Evolutionary conservation across 768 basidiomycete species (phyloP).

Genomic region (Lactarius pseudohatsudake): DNA sequence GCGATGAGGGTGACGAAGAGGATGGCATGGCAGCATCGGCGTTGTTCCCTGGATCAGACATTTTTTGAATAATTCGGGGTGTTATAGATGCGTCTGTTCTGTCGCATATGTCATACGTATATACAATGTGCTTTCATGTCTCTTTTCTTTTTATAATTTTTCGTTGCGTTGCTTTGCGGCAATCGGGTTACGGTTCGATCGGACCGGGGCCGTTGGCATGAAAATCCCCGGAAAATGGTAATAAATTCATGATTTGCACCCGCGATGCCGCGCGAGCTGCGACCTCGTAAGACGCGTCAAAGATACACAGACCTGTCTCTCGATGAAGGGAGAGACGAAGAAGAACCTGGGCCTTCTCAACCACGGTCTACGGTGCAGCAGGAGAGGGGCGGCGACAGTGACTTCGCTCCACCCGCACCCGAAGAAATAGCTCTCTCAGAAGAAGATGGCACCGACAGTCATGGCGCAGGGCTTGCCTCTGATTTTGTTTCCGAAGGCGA

Average conservation of each 20-base stretch:
- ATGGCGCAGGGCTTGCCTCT: background rate
- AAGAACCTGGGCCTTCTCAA: conserved; percentile 43
- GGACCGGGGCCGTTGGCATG: conserved; percentile 33
- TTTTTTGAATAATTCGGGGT: conserved; percentile 22
- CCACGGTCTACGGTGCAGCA: conserved; percentile 32
- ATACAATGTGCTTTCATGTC: conserved; percentile 12
- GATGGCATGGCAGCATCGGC: conserved; percentile 16
- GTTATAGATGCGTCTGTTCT: conserved; percentile 16
- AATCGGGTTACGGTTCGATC: conserved; percentile 34
- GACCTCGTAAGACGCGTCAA: conserved; percentile 52
- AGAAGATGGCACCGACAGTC: conserved; percentile 9
- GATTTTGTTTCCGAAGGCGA: conserved; percentile 21
- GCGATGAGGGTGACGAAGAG: conserved; percentile 12
- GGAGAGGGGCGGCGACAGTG: conserved; percentile 39
- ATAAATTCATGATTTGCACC: conserved; percentile 19
- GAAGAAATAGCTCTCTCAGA: conserved; percentile 36
- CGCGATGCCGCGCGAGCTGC: conserved; percentile 56
- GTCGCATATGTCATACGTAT: conserved; percentile 9
- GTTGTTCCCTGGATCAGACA: conserved; percentile 29
- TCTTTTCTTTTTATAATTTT: conserved; percentile 13
- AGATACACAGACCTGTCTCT: conserved; percentile 48
- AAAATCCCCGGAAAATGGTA: background rate
- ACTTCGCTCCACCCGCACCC: conserved; percentile 51
- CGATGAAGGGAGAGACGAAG: conserved; percentile 36
- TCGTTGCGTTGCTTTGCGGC: background rate